Evolutionary conservation across 1,139 yeast species (phyloP).

Genomic region (Torulaspora globosa): DNA sequence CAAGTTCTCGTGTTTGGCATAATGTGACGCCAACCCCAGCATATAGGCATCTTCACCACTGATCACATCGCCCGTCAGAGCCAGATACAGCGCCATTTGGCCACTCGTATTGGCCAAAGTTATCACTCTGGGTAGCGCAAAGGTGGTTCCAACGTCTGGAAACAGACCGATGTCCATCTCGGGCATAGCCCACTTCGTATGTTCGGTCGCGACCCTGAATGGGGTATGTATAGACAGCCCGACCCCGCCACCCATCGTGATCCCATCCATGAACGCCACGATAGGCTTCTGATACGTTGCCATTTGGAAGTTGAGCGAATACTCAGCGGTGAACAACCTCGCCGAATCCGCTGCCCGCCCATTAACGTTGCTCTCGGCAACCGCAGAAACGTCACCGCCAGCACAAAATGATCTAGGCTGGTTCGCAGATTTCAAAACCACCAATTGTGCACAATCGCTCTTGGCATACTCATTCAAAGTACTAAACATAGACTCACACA

Average conservation of each 20-base stretch:
- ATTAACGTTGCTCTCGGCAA: slow-evolving; percentile 50
- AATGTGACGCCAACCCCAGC: slow-evolving; percentile 89
- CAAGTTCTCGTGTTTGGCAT: slow-evolving; percentile 62
- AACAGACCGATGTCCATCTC: slow-evolving; percentile 96
- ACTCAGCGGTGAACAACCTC: slow-evolving; percentile 74
- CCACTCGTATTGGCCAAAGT: slow-evolving; percentile 50
- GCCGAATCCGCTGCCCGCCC: slow-evolving; percentile 49
- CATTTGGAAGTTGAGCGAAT: slow-evolving; percentile 71
- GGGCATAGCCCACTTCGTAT: slow-evolving; percentile 93
- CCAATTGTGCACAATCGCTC: slow-evolving; percentile 57
- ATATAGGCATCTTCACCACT: slow-evolving; percentile 74
- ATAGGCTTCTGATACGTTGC: slow-evolving; percentile 83
- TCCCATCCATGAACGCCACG: slow-evolving; percentile 82
- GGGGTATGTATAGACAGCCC: slow-evolving; percentile 93
- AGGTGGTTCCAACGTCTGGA: slow-evolving; percentile 94
- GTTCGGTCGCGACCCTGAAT: slow-evolving; percentile 86
- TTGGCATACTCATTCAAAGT: slow-evolving; percentile 73
- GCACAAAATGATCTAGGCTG: slow-evolving; percentile 57
- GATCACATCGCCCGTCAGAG: slow-evolving; percentile 78
- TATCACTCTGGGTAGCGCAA: slow-evolving; percentile 69
- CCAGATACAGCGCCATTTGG: slow-evolving; percentile 77
- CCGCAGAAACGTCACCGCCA: slow-evolving; percentile 90
- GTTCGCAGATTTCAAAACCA: slow-evolving; percentile 62
- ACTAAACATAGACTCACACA: slow-evolving; percentile 73
- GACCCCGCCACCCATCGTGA: slow-evolving; percentile 98